These are phyloP conservation scores for Scutellaria baicalensis DNA, from an alignment of 257 asterid genomes.

Conservation along the genomic window DNA sequence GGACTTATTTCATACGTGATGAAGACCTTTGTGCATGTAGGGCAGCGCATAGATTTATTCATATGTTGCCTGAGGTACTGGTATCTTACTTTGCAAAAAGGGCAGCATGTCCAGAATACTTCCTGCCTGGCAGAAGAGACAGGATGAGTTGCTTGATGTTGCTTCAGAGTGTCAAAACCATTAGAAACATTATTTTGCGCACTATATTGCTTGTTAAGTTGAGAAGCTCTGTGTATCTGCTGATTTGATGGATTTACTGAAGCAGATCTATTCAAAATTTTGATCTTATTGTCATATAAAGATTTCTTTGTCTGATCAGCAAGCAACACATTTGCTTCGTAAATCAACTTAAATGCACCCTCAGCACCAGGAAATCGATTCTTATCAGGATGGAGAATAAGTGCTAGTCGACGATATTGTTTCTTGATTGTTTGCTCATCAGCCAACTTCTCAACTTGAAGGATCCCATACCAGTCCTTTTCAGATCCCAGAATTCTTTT, in stretches of 20 bases:
- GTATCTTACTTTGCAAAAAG: conserved; percentile 26
- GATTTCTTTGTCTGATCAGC: conserved; percentile 43
- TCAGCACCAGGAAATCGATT: conserved; percentile 63
- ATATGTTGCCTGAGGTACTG: conserved; percentile 23
- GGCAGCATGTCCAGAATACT: conserved; percentile 53
- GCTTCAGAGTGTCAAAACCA: conserved; percentile 18
- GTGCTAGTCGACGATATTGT: conserved; percentile 58
- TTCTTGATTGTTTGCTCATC: conserved; percentile 42
- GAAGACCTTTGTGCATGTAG: conserved; percentile 26
- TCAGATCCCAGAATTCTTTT: conserved; percentile 41
- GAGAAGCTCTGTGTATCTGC: conserved; percentile 6
- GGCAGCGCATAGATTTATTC: conserved; percentile 27
- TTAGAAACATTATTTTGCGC: conserved; percentile 15
- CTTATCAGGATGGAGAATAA: conserved; percentile 66
- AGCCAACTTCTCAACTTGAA: conserved; percentile 46
- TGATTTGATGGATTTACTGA: conserved; percentile 16
- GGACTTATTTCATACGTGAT: conserved; percentile 20
- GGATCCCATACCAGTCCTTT: conserved; percentile 58
- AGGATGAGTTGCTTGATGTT: conserved; percentile 19
- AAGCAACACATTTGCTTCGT: conserved; percentile 52
- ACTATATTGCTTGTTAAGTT: background rate
- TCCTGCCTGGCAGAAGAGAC: conserved; percentile 10
- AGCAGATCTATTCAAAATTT: conserved; percentile 13
- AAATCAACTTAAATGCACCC: conserved; percentile 55
- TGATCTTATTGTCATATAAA: conserved; percentile 39